Evolutionary conservation across 306 rosid species (phyloP).

Genomic region (Rosa multiflora): DNA sequence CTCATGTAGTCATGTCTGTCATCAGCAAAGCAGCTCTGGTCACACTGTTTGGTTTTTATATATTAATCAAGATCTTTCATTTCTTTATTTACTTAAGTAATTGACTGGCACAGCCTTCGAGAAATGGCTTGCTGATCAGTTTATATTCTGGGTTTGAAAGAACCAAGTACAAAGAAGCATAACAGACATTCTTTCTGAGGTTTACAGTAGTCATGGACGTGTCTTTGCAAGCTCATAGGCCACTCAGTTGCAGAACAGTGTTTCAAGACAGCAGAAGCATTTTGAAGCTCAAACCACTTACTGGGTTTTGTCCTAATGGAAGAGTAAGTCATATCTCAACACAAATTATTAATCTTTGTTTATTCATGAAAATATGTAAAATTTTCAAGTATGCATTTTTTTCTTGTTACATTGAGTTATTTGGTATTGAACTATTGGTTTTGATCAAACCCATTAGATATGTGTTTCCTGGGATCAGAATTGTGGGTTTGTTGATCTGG

Average conservation of each 20-base stretch:
- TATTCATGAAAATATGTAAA: neutral
- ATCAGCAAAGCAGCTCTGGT: slow-evolving; percentile 9
- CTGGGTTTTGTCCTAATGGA: slow-evolving; percentile 40
- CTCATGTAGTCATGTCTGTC: neutral
- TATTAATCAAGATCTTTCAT: neutral
- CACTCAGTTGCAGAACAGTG: slow-evolving; percentile 36
- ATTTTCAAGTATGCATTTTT: neutral
- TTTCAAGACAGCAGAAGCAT: slow-evolving; percentile 34
- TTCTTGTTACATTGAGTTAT: neutral
- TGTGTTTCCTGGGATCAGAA: neutral
- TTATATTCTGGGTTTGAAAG: neutral
- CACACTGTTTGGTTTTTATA: neutral
- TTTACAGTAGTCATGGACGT: slow-evolving; percentile 40
- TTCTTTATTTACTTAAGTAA: neutral
- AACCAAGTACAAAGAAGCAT: slow-evolving; percentile 15
- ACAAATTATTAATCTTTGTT: slow-evolving; percentile 30
- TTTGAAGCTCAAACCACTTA: slow-evolving; percentile 42
- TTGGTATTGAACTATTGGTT: slow-evolving; percentile 8
- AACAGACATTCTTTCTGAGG: neutral
- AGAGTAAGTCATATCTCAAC: slow-evolving; percentile 22
- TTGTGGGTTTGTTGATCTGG: slow-evolving; percentile 12
- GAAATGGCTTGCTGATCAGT: slow-evolving; percentile 16
- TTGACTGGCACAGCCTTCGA: slow-evolving; percentile 18
- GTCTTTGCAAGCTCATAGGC: slow-evolving; percentile 44
- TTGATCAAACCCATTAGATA: slow-evolving; percentile 13